Percentiles rank a stretch among this genome's conserved stretches.
Evolutionary conservation across 352 stramenopile genomes (phyloP).

Genomic region (Pythium grandisporangium): DNA sequence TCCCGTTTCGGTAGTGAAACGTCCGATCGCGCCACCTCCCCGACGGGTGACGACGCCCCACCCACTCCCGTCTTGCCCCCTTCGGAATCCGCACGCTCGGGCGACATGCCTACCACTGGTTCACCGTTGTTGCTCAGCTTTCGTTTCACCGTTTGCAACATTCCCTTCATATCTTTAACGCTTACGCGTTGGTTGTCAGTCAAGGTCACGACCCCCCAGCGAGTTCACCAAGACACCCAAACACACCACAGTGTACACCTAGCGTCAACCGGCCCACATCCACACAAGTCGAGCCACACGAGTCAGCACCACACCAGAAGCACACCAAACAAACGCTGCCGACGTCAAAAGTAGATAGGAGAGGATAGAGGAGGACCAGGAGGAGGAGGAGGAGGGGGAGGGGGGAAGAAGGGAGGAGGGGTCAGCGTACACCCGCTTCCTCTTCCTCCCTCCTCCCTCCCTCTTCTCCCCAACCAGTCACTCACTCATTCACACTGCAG

Average conservation of each 20-base stretch:
- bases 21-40: conserved; percentile 70
- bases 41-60: conserved; percentile 34
- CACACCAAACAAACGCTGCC: no score
- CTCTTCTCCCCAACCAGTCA: no score
- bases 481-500: no score
- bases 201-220: conserved; percentile 6
- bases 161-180: conserved; percentile 74
- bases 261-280: no score
- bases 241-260: neutral
- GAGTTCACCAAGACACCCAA: conserved; percentile 9
- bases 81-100: conserved; percentile 57
- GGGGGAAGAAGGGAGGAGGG: no score
- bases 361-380: no score
- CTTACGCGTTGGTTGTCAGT: conserved; percentile 7
- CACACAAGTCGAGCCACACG: no score
- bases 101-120: conserved; percentile 35
- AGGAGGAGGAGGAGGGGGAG: no score
- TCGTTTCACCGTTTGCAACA: conserved; percentile 86
- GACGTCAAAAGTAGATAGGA: no score
- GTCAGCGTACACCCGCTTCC: no score
- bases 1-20: conserved; percentile 78
- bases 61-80: conserved; percentile 15
- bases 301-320: no score
- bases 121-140: conserved; percentile 83
- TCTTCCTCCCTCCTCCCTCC: no score